Base-by-base conservation (phyloP, 805 yeast species). In the Cyberlindnera americana region DNA sequence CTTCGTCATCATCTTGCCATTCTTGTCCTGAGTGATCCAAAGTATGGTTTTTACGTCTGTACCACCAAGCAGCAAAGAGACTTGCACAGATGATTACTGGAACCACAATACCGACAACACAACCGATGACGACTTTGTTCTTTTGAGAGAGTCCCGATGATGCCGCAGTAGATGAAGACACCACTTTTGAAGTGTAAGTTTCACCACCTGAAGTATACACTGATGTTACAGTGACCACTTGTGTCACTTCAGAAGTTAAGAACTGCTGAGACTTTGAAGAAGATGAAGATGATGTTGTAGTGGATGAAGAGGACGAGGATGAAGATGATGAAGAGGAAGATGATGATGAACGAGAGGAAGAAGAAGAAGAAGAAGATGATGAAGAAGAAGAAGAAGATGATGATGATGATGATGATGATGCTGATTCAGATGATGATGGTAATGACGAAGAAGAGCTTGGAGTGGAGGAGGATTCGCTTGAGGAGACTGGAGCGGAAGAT, bases 101-200 rank as follows among this genome's bases (percentile, higher is more conserved):
- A 1, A 80, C 78, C 37, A 86, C 86, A 12, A 83, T 72, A 40
- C 89, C 89, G 6, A 82, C 81, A 21, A 77, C 81, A 43, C 81
- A 79, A 28, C 89, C 89, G 37, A 81, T 71, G 18, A 82, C 76
- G 25, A 81, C 71, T 40, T 72, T 72, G 39, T 74, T 68, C 43
- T 73, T 61, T 13, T 65, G 53, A 1, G 81, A 68, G 7, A 79
- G 60, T 0, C 82, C 82, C 1, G 52, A 36, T 2, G 59, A 42
- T 7, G 49, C n/a, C 6, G 49, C 14, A 15, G 51, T 30, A 6
- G 57, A 47, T 6, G 52, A 19, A 10, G 49, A 25, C n/a, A n/a
- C n/a, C n/a, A n/a, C n/a, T 11, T 44, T 23, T 3, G 50, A 28
- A 7, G 50, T 37, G 22, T 39, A 27, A 2, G 43, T 29, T 19